Percentiles rank a stretch among this genome's conserved stretches.
These are phyloP conservation scores for Colletotrichum falcatum DNA, from an alignment of 2,329 filamentous ascomycete genomes.

Conservation along the genomic window DNA sequence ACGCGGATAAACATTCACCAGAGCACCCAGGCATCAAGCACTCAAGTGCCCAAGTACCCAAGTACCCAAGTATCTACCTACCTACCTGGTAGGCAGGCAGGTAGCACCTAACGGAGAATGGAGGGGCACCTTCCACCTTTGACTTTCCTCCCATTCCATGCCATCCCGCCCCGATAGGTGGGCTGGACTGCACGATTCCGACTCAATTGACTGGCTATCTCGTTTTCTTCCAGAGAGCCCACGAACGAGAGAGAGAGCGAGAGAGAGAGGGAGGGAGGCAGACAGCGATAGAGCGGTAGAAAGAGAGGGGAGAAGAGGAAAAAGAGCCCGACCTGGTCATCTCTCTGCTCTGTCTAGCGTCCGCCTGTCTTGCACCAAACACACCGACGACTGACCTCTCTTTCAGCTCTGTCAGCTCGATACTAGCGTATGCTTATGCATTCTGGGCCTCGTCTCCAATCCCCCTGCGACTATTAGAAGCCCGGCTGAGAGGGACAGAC, in stretches of 20 bases:
- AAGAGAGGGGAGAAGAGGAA: background rate
- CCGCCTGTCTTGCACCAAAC: conserved; percentile 9
- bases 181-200: background rate
- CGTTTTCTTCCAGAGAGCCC: background rate
- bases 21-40: background rate
- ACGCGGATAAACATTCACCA: conserved; percentile 33
- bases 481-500: background rate
- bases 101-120: too few relatives aligned
- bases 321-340: conserved; percentile 19
- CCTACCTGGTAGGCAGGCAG: too few relatives aligned
- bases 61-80: too few relatives aligned
- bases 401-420: conserved; percentile 22
- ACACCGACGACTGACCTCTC: too few relatives aligned
- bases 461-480: conserved; percentile 16
- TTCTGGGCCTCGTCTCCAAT: conserved; percentile 25
- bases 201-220: background rate
- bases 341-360: too few relatives aligned
- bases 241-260: too few relatives aligned
- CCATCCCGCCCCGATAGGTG: conserved; percentile 7
- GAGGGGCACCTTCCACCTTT: conserved; percentile 29
- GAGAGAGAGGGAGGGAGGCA: background rate
- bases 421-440: conserved; percentile 19
- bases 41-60: too few relatives aligned
- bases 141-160: conserved; percentile 12
- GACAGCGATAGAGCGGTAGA: background rate